Conservation (phyloP, 345 rosid species). For the Sapria himalayana region DNA sequence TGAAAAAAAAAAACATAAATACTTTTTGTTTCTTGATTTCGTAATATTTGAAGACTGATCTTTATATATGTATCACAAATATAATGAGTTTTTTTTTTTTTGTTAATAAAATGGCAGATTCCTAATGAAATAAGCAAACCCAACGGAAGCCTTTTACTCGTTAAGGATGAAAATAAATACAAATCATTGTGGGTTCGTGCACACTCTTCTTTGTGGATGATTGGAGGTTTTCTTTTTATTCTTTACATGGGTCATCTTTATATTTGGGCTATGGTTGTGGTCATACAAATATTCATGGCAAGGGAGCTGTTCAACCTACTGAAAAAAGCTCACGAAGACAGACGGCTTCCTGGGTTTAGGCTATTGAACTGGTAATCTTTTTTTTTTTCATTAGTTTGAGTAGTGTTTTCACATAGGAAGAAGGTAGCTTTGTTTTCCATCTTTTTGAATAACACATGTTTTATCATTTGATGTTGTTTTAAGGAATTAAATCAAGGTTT, state of each 20-base stretch:
- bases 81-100: neutral
- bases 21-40: no score
- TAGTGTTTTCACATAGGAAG: no score
- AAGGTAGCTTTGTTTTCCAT: no score
- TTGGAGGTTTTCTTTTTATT: constrained; percentile 53
- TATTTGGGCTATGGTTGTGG: constrained; percentile 91
- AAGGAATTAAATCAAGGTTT: no score
- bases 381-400: neutral
- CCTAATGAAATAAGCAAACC: constrained; percentile 28
- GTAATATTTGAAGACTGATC: neutral
- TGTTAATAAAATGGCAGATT: constrained; percentile 21
- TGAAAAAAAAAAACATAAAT: no score
- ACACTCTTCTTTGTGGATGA: constrained; percentile 79
- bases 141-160: constrained; percentile 42
- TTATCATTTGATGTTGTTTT: no score
- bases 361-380: constrained; percentile 57
- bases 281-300: constrained; percentile 85
- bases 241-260: constrained; percentile 96
- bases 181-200: constrained; percentile 60
- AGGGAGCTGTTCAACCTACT: constrained; percentile 70
- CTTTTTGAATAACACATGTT: no score
- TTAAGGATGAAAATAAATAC: constrained; percentile 58
- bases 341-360: constrained; percentile 68
- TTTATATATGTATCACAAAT: neutral
- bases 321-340: constrained; percentile 73